Percentiles rank a stretch among this genome's conserved stretches.
Evolutionary conservation across 768 basidiomycete genomes (phyloP).

Genomic region (Coprinellus aureogranulatus): DNA sequence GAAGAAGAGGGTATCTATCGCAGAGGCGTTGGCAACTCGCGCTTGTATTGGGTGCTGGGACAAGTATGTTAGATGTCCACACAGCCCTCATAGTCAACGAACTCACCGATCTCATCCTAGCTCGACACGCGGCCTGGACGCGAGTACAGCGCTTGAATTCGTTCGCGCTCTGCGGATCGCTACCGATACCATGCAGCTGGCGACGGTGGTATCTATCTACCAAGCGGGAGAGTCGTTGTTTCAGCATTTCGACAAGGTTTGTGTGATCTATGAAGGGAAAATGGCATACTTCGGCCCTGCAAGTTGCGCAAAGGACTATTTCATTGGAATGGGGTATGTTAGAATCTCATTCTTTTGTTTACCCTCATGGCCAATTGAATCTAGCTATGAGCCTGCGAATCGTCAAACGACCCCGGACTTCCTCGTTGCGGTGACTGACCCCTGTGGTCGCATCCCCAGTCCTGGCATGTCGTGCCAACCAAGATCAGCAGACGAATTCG

Average conservation of each 20-base stretch:
- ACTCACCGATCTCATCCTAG: conserved; percentile 29
- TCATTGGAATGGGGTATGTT: conserved; percentile 33
- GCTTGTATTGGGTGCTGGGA: conserved; percentile 64
- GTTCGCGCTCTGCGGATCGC: conserved; percentile 61
- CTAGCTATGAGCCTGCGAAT: conserved; percentile 54
- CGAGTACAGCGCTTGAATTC: conserved; percentile 73
- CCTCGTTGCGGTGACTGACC: conserved; percentile 61
- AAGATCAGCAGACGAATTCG: conserved; percentile 58
- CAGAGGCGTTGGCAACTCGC: conserved; percentile 59
- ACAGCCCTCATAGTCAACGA: too few relatives aligned
- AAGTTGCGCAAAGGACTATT: conserved; percentile 63
- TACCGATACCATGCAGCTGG: conserved; percentile 51
- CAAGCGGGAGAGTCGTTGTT: conserved; percentile 75
- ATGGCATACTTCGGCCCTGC: conserved; percentile 77
- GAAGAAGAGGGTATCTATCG: conserved; percentile 78
- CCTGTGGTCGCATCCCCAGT: conserved; percentile 53
- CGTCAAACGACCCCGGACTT: conserved; percentile 68
- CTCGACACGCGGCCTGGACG: conserved; percentile 62
- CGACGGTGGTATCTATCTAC: conserved; percentile 78
- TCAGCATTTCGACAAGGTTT: conserved; percentile 74
- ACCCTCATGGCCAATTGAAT: neutral
- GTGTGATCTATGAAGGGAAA: conserved; percentile 70
- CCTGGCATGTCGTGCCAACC: conserved; percentile 44
- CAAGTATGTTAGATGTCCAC: conserved; percentile 45
- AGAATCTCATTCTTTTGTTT: neutral